Evolutionary conservation across 78 protist species (phyloP), one percentile per base, ranked within the genome.

Genomic region (Bigelowiella natans): DNA sequence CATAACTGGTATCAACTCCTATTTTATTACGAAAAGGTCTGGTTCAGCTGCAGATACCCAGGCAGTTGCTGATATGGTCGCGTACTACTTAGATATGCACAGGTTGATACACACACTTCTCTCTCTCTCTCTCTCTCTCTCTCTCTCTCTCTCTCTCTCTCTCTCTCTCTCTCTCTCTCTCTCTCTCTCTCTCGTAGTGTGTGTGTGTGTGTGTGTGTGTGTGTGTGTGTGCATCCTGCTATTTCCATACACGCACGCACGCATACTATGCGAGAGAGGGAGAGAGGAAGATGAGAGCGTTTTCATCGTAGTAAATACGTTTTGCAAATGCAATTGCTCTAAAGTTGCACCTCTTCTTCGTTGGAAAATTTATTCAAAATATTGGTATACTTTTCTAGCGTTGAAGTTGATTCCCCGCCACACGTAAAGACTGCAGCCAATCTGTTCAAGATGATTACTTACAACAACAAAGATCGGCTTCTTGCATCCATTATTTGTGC

Each of bases 31-130:
- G 88, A 94, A 96, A 92, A 95, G 99, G 40, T 97, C 98, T 3
- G 99, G 99, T 86, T 96, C 98, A 0, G 98, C 99, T 0, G 99
- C 99, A 2, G 98, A 98, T 92, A 97, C 99, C 3, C 99, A 97
- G 94, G 97, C 96, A 2, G 51, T 97, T 1, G 36, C 89, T n/a
- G 88, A 85, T 36, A 36, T 36, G 28, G 88, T 85, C 34, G 92
- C 97, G 64, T 88, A 94, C 90, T 95, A 96, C 92, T 88, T 97
- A 0, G 90, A 83, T 85, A 39, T 94, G 93, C 98, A 95, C 90
- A 89, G 40, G 95, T 51, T 11, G 29, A 18, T 18, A 26, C 34
- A 18, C 73, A 51, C 73, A 51, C 73, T 26, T 7, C 73, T 7
- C 18, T 7, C 7, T 94, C 82, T 26, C 92, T 30, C 0, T 39